phyloP scores from a whole-genome alignment of 164 flowering plant genomes.

The Protea cynaroides region DNA sequence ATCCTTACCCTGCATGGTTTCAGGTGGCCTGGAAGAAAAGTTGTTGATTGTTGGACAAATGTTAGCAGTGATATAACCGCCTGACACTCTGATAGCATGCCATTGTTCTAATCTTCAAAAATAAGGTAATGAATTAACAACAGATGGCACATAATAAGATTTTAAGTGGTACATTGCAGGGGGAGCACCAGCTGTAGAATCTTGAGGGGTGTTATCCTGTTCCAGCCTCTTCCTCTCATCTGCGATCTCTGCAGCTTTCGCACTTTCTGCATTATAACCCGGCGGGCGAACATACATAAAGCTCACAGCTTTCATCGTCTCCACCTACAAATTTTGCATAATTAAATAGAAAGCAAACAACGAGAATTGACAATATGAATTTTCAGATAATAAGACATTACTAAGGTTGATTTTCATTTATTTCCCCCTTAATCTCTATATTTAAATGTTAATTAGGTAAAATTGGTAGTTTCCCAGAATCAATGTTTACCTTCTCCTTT shows the following conservation, averaged over 20 bases:
- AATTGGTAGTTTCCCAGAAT: no score
- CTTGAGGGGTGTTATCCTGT: slow-evolving; percentile 18
- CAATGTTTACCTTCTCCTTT: slow-evolving; percentile 67
- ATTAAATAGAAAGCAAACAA: background rate
- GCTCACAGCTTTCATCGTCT: slow-evolving; percentile 95
- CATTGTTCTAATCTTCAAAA: background rate
- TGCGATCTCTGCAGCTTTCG: slow-evolving; percentile 90
- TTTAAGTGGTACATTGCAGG: slow-evolving; percentile 3
- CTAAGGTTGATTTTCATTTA: background rate
- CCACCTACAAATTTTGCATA: slow-evolving; percentile 39
- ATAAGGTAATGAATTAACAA: background rate
- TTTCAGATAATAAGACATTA: background rate
- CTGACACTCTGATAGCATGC: background rate
- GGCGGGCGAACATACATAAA: slow-evolving; percentile 99
- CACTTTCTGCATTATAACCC: slow-evolving; percentile 96
- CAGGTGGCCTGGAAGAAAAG: slow-evolving; percentile 27
- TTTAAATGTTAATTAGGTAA: no score
- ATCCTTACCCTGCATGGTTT: slow-evolving; percentile 12
- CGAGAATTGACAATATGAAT: background rate
- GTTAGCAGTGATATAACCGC: background rate
- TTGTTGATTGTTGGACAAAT: background rate
- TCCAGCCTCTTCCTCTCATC: slow-evolving; percentile 52
- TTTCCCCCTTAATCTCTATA: no score
- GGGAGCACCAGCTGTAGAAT: slow-evolving; percentile 24
- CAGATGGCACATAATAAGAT: background rate